A percentile compares a stretch with the other conserved stretches of the same genome.
Conservation (phyloP, 2,329 filamentous ascomycete species). For the Fusarium succisae region DNA sequence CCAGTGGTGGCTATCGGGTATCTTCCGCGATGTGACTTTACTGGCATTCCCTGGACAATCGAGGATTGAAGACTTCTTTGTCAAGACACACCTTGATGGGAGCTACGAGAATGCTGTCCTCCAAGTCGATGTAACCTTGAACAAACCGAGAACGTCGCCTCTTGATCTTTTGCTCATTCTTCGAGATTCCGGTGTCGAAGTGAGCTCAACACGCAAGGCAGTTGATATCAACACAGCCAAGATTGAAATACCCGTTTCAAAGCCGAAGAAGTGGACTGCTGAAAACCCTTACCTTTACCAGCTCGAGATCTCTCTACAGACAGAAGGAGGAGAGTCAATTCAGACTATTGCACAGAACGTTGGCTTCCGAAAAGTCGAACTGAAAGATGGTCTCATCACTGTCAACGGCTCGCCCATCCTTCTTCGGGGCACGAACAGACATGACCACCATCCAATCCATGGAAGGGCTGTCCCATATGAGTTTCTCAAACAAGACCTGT, state of each 20-base stretch:
- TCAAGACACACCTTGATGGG: not conserved
- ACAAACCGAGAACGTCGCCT: fast-evolving
- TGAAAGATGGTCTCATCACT: not conserved
- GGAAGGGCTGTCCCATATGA: slow-evolving; percentile 8
- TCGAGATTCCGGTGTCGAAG: not conserved
- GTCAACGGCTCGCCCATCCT: slow-evolving; percentile 1
- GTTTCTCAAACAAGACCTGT: slow-evolving; percentile 5
- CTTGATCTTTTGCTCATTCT: not conserved
- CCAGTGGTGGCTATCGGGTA: slow-evolving; percentile 21
- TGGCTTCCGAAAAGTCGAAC: slow-evolving; percentile 6
- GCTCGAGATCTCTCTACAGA: not conserved
- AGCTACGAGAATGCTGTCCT: not conserved
- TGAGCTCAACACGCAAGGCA: not conserved
- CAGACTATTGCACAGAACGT: not conserved
- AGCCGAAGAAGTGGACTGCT: slow-evolving; percentile 7
- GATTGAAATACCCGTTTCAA: not conserved
- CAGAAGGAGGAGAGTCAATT: not conserved
- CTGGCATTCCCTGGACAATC: not conserved
- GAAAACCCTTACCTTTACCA: slow-evolving; percentile 1
- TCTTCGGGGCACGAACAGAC: slow-evolving; percentile 3
- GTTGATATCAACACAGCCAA: fast-evolving
- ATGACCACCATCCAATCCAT: slow-evolving; percentile 2
- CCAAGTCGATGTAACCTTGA: not conserved
- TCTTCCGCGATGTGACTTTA: slow-evolving; percentile 10
- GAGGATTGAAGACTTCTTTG: slow-evolving; percentile 1